Evolutionary conservation across 2,329 filamentous ascomycete species (phyloP).

Genomic region (Aspergillus sp.): DNA sequence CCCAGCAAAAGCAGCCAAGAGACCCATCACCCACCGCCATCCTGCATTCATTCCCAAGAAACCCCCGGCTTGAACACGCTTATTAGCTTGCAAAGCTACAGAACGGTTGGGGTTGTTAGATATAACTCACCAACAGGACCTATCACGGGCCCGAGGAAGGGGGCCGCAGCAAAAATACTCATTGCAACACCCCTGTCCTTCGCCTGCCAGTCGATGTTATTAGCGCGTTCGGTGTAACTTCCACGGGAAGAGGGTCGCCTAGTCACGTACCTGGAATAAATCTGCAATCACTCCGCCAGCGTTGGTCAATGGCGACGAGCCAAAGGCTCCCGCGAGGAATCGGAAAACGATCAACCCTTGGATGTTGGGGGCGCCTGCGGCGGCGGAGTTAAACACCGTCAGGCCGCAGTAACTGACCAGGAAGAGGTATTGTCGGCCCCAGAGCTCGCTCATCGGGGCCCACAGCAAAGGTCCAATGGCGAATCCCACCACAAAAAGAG

Average conservation of each 20-base stretch:
- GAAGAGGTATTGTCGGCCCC: slow-evolving; percentile 23
- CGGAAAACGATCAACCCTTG: slow-evolving; percentile 59
- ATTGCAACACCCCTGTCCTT: slow-evolving; percentile 46
- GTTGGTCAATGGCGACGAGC: slow-evolving; percentile 59
- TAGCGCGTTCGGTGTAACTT: too few species aligned
- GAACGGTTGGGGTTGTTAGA: neutral
- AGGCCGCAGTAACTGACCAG: slow-evolving; percentile 32
- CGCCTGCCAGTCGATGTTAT: too few species aligned
- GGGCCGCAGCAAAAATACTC: slow-evolving; percentile 63
- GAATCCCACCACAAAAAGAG: slow-evolving; percentile 37
- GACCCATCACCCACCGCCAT: slow-evolving; percentile 65
- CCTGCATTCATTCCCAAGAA: slow-evolving; percentile 61
- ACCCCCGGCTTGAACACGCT: slow-evolving; percentile 50
- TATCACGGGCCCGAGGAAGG: slow-evolving; percentile 62
- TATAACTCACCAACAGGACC: slow-evolving; percentile 55
- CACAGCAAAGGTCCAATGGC: slow-evolving; percentile 39
- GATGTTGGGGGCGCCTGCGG: slow-evolving; percentile 48
- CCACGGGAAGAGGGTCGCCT: too few species aligned
- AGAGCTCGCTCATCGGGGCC: slow-evolving; percentile 28
- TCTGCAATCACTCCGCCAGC: slow-evolving; percentile 60
- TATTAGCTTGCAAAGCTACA: neutral
- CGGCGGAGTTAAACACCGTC: slow-evolving; percentile 59
- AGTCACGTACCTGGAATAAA: slow-evolving; percentile 52
- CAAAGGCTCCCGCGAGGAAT: slow-evolving; percentile 62
- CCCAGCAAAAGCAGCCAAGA: slow-evolving; percentile 62